phyloP scores from a whole-genome alignment of 2,329 filamentous ascomycete genomes.

The Clonostachys solani region DNA sequence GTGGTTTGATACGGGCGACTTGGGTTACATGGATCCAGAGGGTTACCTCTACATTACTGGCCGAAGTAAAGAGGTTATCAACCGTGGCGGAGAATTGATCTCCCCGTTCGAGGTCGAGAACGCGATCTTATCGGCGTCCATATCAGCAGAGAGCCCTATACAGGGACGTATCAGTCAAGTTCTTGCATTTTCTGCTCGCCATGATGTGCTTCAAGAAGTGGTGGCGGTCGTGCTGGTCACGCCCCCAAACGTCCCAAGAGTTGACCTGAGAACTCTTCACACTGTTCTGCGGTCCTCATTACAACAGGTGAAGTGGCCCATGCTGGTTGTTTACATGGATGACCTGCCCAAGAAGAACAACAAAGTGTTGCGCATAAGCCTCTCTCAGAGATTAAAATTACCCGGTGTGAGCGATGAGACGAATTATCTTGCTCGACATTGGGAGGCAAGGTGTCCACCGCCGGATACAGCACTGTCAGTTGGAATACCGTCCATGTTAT shows the following conservation, averaged over 20 bases:
- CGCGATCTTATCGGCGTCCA: constrained; percentile 42
- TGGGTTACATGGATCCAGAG: constrained; percentile 45
- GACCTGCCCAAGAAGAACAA: constrained; percentile 50
- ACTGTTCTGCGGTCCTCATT: constrained; percentile 38
- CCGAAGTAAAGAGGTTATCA: constrained; percentile 52
- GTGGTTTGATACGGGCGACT: constrained; percentile 52
- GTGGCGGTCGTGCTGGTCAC: constrained; percentile 49
- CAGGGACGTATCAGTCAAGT: constrained; percentile 40
- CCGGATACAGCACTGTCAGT: constrained; percentile 38
- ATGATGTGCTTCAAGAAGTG: constrained; percentile 51
- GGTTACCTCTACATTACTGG: constrained; percentile 51
- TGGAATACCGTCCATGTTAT: constrained; percentile 28
- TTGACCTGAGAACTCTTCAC: constrained; percentile 44
- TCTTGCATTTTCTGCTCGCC: constrained; percentile 47
- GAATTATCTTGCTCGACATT: constrained; percentile 38
- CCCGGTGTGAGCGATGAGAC: constrained; percentile 37
- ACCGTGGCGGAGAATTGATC: constrained; percentile 54
- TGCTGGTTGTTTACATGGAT: constrained; percentile 49
- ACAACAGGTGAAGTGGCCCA: constrained; percentile 48
- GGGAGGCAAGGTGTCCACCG: constrained; percentile 42
- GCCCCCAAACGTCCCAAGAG: constrained; percentile 30
- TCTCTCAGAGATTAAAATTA: constrained; percentile 42
- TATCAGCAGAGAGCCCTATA: constrained; percentile 32
- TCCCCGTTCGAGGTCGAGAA: constrained; percentile 57
- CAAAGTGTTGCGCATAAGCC: constrained; percentile 50